These are phyloP conservation scores for Pezicula neosporulosa DNA, from an alignment of 2,329 filamentous ascomycete genomes.

Conservation along the genomic window DNA sequence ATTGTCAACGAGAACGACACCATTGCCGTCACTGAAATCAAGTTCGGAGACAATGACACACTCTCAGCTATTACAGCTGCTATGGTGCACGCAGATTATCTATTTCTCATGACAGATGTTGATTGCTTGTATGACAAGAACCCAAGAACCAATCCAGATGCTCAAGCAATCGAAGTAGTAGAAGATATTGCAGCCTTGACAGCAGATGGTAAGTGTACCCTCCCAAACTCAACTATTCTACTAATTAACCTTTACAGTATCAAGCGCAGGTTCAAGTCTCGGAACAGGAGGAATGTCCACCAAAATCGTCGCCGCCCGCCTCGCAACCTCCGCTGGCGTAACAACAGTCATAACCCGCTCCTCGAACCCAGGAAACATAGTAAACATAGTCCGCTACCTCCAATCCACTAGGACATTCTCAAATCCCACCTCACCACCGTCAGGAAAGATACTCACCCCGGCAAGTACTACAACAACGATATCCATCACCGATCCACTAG, in stretches of 20 bases:
- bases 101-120: constrained; percentile 98
- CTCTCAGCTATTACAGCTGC: constrained; percentile 93
- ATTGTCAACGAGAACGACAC: constrained; percentile 99
- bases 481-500: constrained; percentile 17
- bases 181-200: constrained; percentile 80
- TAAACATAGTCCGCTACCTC: constrained; percentile 79
- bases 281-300: constrained; percentile 97
- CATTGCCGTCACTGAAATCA: constrained; percentile 94
- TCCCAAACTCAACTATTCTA: not conserved
- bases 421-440: constrained; percentile 11
- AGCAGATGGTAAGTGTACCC: constrained; percentile 62
- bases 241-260: constrained; percentile 50
- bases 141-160: constrained; percentile 79
- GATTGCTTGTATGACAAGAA: constrained; percentile 98
- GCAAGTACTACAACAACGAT: constrained; percentile 1
- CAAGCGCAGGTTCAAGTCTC: constrained; percentile 80
- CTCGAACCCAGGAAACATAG: constrained; percentile 89
- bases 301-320: constrained; percentile 88
- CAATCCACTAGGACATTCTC: constrained; percentile 51
- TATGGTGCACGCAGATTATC: constrained; percentile 94
- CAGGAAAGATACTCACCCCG: constrained; percentile 13
- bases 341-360: constrained; percentile 94
- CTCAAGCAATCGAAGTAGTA: constrained; percentile 86
- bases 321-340: constrained; percentile 91
- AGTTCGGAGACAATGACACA: constrained; percentile 98